These are phyloP conservation scores for Asterochloris erici DNA, from an alignment of 139 green algal species.

Conservation along the genomic window DNA sequence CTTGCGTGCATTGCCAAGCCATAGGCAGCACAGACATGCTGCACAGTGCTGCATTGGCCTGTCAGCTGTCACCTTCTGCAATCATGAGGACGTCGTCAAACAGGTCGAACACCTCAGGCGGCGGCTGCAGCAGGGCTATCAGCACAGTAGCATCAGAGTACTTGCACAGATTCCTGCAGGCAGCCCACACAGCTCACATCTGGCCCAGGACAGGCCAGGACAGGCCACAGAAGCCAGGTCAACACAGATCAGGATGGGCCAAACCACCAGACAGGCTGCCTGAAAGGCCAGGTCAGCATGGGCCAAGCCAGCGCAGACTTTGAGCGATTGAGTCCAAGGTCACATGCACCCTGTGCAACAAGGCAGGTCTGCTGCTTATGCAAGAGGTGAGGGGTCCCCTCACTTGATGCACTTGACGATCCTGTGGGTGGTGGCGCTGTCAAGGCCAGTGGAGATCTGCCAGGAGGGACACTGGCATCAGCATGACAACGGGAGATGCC, in stretches of 20 bases:
- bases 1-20: background rate
- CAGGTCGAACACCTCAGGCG: slow-evolving; percentile 48
- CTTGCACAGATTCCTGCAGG: slow-evolving; percentile 27
- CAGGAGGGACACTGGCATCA: no score
- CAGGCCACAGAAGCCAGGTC: no score
- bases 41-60: background rate
- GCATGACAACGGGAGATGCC: no score
- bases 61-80: slow-evolving; percentile 15
- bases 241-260: no score
- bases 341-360: no score
- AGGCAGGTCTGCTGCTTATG: slow-evolving; percentile 10
- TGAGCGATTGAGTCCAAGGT: no score
- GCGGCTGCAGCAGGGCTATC: slow-evolving; percentile 54
- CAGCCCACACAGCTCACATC: background rate
- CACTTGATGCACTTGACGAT: slow-evolving; percentile 25
- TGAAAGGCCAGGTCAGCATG: no score
- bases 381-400: slow-evolving; percentile 3
- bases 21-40: background rate
- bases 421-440: slow-evolving; percentile 38
- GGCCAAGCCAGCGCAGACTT: no score
- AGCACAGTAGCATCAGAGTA: slow-evolving; percentile 18
- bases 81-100: slow-evolving; percentile 64
- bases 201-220: no score
- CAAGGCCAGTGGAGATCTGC: slow-evolving; percentile 41
- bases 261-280: no score